Evolutionary conservation across 768 basidiomycete genomes (phyloP).

Genomic region (Psilocybe cubensis): DNA sequence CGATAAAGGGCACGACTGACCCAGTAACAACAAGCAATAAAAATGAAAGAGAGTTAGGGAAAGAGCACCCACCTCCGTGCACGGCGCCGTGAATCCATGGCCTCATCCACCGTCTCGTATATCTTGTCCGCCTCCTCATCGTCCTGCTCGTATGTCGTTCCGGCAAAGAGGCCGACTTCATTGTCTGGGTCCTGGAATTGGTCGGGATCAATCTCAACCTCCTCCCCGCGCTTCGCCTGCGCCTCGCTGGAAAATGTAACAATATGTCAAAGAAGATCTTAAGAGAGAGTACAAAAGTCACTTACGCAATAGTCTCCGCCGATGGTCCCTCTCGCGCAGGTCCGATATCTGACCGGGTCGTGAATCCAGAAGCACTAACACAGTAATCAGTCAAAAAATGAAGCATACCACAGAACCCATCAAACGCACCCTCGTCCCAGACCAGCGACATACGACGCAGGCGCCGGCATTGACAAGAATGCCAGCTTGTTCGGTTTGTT

Average conservation of each 20-base stretch:
- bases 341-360: slow-evolving; percentile 97
- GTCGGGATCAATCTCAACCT: slow-evolving; percentile 85
- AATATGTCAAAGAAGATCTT: too few species aligned
- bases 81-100: slow-evolving; percentile 87
- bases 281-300: too few species aligned
- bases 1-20: background rate
- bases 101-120: slow-evolving; percentile 88
- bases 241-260: slow-evolving; percentile 89
- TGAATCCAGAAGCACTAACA: slow-evolving; percentile 91
- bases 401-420: background rate
- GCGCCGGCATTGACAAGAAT: slow-evolving; percentile 90
- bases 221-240: slow-evolving; percentile 85
- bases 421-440: slow-evolving; percentile 87
- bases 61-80: slow-evolving; percentile 66
- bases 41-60: slow-evolving; percentile 19
- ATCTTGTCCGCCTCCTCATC: slow-evolving; percentile 98
- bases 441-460: slow-evolving; percentile 98
- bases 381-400: background rate
- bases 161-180: slow-evolving; percentile 94
- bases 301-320: slow-evolving; percentile 87
- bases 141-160: slow-evolving; percentile 94
- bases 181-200: slow-evolving; percentile 98
- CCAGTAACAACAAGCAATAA: background rate
- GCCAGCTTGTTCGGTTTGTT: slow-evolving; percentile 80
- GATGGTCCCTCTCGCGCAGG: slow-evolving; percentile 95